Conservation (phyloP, 139 green algal genomes). For the Picocystis salinarum region DNA sequence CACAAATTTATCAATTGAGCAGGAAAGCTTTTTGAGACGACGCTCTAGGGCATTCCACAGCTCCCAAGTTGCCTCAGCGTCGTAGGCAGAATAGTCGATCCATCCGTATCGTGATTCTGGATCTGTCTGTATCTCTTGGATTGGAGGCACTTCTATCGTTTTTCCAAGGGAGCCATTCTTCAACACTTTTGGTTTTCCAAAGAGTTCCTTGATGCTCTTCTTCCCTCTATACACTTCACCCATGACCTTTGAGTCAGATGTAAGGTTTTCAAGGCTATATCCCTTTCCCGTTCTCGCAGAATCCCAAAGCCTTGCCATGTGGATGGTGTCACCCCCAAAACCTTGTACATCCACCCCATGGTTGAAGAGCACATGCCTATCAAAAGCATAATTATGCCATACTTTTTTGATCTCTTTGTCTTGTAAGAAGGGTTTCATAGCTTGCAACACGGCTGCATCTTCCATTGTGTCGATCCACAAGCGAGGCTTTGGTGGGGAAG, state of each 20-base stretch:
- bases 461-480: slow-evolving; percentile 68
- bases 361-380: slow-evolving; percentile 81
- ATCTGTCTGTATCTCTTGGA: slow-evolving; percentile 8
- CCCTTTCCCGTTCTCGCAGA: slow-evolving; percentile 32
- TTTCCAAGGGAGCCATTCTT: slow-evolving; percentile 54
- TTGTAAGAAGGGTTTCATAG: slow-evolving; percentile 68
- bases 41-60: slow-evolving; percentile 30
- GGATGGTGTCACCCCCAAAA: slow-evolving; percentile 86
- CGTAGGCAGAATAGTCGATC: slow-evolving; percentile 77
- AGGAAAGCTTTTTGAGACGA: not conserved
- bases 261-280: slow-evolving; percentile 60
- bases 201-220: slow-evolving; percentile 78
- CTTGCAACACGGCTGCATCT: slow-evolving; percentile 29
- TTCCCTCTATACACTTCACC: slow-evolving; percentile 21
- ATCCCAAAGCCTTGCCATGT: slow-evolving; percentile 92
- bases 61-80: slow-evolving; percentile 77
- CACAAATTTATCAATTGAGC: not conserved
- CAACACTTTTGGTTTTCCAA: slow-evolving; percentile 50
- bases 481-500: slow-evolving; percentile 8
- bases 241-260: slow-evolving; percentile 11
- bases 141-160: slow-evolving; percentile 12
- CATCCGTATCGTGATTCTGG: slow-evolving; percentile 21
- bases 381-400: slow-evolving; percentile 98
- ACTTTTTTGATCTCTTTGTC: slow-evolving; percentile 49
- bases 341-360: slow-evolving; percentile 25